These are phyloP conservation scores for Tylopilus sp. DNA, from an alignment of 768 basidiomycete genomes.

Conservation along the genomic window DNA sequence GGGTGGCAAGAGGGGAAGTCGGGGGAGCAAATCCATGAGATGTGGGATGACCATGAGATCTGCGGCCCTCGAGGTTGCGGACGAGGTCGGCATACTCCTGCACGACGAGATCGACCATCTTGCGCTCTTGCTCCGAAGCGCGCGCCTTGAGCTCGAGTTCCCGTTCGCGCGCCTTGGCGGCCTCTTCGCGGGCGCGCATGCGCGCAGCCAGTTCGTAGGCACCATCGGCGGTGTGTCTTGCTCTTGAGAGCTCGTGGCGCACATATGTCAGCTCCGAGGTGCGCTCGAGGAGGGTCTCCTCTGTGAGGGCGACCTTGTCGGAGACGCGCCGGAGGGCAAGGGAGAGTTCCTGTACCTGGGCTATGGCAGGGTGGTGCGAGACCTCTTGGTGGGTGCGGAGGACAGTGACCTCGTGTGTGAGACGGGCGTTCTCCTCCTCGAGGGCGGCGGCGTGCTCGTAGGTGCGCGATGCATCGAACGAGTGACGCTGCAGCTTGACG, in stretches of 20 bases:
- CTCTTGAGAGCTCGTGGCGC: conserved; percentile 42
- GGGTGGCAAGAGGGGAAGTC: conserved; percentile 30
- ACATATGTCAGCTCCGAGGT: conserved; percentile 45
- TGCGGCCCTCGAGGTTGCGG: conserved; percentile 53
- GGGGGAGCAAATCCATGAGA: conserved; percentile 17
- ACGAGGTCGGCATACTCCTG: conserved; percentile 77
- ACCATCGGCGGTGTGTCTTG: conserved; percentile 41
- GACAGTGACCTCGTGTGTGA: conserved; percentile 51
- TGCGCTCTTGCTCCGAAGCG: conserved; percentile 53
- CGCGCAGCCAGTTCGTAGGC: conserved; percentile 56
- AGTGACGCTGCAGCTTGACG: conserved; percentile 61
- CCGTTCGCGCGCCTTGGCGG: conserved; percentile 44
- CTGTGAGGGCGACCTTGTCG: conserved; percentile 63
- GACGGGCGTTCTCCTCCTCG: conserved; percentile 55
- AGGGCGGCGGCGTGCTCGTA: conserved; percentile 31
- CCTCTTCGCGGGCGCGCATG: conserved; percentile 54
- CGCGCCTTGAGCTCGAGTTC: conserved; percentile 45
- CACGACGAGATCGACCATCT: conserved; percentile 61
- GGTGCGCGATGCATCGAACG: conserved; percentile 44
- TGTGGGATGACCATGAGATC: conserved; percentile 15
- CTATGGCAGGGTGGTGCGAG: conserved; percentile 35
- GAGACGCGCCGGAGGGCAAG: conserved; percentile 65
- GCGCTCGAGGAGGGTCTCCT: conserved; percentile 48
- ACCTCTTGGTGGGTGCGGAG: conserved; percentile 54
- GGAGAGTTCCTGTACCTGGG: conserved; percentile 53